phyloP scores from a whole-genome alignment of 352 stramenopile species.

The Nothophytophthora sp. region DNA sequence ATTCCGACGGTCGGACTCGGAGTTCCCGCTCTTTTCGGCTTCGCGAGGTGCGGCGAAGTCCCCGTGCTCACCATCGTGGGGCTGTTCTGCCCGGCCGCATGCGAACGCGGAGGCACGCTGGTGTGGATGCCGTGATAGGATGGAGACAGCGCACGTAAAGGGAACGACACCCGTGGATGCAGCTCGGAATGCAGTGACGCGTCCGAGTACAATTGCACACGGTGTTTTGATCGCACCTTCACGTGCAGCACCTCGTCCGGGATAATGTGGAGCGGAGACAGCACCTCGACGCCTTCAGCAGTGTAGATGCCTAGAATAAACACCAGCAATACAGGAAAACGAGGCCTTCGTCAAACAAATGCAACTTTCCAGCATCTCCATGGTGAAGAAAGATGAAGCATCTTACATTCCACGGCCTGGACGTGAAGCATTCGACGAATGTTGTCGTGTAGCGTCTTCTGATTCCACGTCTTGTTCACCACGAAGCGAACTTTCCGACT shows the following conservation, averaged over 20 bases:
- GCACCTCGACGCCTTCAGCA: constrained; percentile 56
- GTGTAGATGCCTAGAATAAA: constrained; percentile 49
- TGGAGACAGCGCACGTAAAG: constrained; percentile 19
- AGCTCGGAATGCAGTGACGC: constrained; percentile 17
- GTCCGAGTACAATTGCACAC: constrained; percentile 31
- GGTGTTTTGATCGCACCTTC: constrained; percentile 58
- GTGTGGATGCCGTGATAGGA: constrained; percentile 20
- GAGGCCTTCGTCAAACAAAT: neutral
- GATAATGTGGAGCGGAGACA: constrained; percentile 78
- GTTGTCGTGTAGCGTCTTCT: constrained; percentile 56
- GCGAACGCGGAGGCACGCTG: constrained; percentile 9
- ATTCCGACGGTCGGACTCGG: constrained; percentile 20
- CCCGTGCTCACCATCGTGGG: constrained; percentile 9
- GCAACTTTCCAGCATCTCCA: neutral
- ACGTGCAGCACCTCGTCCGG: constrained; percentile 70
- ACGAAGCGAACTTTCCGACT: constrained; percentile 70
- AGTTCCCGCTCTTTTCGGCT: constrained; percentile 22
- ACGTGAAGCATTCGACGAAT: constrained; percentile 75
- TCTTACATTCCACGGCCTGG: constrained; percentile 59
- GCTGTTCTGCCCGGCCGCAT: constrained; percentile 8
- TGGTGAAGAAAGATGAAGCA: neutral
- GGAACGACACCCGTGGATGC: constrained; percentile 21
- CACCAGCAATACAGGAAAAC: constrained; percentile 5
- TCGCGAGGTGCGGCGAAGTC: constrained; percentile 8
- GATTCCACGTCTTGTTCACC: constrained; percentile 68